These are phyloP conservation scores for Sarocladium oryzae DNA, from an alignment of 2,329 filamentous ascomycete genomes.

Conservation along the genomic window DNA sequence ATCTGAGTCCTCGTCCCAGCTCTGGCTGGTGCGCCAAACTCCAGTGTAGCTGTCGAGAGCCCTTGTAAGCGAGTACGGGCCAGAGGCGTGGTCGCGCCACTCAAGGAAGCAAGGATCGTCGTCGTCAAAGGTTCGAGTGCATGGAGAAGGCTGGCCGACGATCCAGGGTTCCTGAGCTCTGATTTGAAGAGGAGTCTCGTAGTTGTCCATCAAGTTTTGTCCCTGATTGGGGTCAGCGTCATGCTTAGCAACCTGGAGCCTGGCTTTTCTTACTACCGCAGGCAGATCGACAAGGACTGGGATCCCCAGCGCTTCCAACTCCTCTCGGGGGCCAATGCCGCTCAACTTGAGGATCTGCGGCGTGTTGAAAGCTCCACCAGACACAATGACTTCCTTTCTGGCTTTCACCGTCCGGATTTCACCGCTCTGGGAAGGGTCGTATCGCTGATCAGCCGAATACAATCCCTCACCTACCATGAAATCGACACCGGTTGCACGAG, in stretches of 20 bases:
- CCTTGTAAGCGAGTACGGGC: constrained; percentile 10
- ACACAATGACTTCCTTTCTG: constrained; percentile 27
- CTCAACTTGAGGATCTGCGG: constrained; percentile 30
- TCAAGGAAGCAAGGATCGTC: constrained; percentile 12
- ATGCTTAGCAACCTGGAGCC: no score
- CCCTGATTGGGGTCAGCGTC: no score
- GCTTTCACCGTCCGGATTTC: constrained; percentile 13
- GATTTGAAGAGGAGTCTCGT: constrained; percentile 32
- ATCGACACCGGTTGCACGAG: constrained; percentile 20
- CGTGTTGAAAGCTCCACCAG: constrained; percentile 28
- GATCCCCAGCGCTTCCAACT: constrained; percentile 33
- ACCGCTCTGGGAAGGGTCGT: constrained; percentile 7
- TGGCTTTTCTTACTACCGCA: constrained; percentile 32
- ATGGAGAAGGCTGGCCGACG: not conserved
- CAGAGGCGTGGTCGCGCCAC: constrained; percentile 11
- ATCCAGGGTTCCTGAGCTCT: constrained; percentile 4
- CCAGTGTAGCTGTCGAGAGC: constrained; percentile 20
- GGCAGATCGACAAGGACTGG: constrained; percentile 44
- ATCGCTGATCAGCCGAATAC: constrained; percentile 27
- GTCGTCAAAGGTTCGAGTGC: constrained; percentile 6
- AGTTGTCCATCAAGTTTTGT: constrained; percentile 50
- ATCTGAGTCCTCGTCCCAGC: constrained; percentile 11
- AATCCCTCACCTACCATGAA: constrained; percentile 32
- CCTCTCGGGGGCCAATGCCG: constrained; percentile 26
- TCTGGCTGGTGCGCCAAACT: constrained; percentile 11